Evolutionary conservation across 106 monocot genomes (phyloP).

Genomic region (Dendrobium huoshanense): DNA sequence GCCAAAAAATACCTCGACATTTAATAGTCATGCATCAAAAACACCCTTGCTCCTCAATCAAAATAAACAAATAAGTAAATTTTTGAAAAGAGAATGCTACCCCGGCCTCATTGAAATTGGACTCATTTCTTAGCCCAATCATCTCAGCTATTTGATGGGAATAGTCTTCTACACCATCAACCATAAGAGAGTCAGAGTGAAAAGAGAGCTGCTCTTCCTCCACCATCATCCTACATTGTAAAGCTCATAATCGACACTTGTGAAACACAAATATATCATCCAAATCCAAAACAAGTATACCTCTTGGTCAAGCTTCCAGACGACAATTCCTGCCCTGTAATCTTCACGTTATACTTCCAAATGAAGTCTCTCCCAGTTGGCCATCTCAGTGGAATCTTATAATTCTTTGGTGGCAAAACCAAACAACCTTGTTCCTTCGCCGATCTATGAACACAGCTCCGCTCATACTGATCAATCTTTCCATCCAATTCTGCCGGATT

Average conservation of each 20-base stretch:
- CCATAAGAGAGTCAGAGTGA: slow-evolving; percentile 69
- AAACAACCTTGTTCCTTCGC: slow-evolving; percentile 29
- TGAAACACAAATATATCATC: background rate
- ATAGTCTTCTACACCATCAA: slow-evolving; percentile 88
- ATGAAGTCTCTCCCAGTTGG: slow-evolving; percentile 86
- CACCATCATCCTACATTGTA: slow-evolving; percentile 75
- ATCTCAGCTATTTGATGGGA: slow-evolving; percentile 93
- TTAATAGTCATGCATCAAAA: too few species aligned
- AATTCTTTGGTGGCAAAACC: slow-evolving; percentile 53
- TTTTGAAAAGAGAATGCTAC: slow-evolving; percentile 25
- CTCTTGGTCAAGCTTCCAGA: slow-evolving; percentile 91
- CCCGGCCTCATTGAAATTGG: slow-evolving; percentile 77
- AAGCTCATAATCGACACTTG: background rate
- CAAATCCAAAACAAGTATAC: slow-evolving; percentile 19
- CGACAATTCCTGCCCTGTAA: slow-evolving; percentile 78
- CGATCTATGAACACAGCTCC: slow-evolving; percentile 24
- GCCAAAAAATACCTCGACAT: too few species aligned
- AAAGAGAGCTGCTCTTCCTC: slow-evolving; percentile 90
- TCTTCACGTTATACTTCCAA: slow-evolving; percentile 94
- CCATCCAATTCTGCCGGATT: slow-evolving; percentile 21
- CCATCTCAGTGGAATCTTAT: slow-evolving; percentile 78
- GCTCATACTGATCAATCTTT: slow-evolving; percentile 24
- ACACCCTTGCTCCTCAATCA: background rate
- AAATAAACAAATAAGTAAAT: background rate
- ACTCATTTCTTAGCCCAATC: slow-evolving; percentile 77